Base-by-base conservation (phyloP, 2,329 filamentous ascomycete genomes). In the Colletotrichum trifolii region DNA sequence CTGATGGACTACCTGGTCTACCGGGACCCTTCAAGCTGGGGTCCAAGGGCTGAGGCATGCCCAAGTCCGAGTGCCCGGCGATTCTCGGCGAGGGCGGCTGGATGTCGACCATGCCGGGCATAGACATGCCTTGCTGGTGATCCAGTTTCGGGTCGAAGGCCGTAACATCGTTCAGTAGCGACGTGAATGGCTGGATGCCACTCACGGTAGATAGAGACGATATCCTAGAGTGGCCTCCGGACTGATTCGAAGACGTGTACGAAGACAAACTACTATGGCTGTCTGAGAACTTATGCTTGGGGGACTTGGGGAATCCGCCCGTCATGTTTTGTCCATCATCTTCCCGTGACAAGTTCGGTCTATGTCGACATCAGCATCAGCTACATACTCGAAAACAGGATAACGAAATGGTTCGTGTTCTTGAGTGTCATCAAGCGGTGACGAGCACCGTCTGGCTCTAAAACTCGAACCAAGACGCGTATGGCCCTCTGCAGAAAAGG, bases 171-270 rank as follows among this genome's bases (percentile, higher is more conserved):
- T 75, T 72, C 17, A 76, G 67, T 6, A 76, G 72, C 9, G 74
- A 69, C 12, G 72, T 73, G 45, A 78, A 70, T 11, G 75, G 71
- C 60, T 78, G 76, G 8, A 76, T 72, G 9, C 80, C 80, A 54
- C 81, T 80, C 25, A 83, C 76, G 0, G 83, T 86, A 2, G 85
- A 86, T 47, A 82, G 76, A 0, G 85, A 87, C 2, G 85, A 86
- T 54, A 85, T 78, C 42, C 84, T 78, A 2, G 85, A 87, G 69
- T 87, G 83, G 0, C 78, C 76, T 12, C 76, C 74, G 1, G 82
- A 84, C 47, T 76, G 76, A 1, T 77, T 79, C 3, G 83, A 81
- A 3, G 82, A 82, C 15, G 79, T 78, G 70, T 81, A 82, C 2
- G 81, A 84, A 3, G 83, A 83, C 13, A 85, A 72, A 60, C 82